Evolutionary conservation across 2,329 filamentous ascomycete species (phyloP), one percentile per base, ranked within the genome.

Genomic region (Huntiella abstrusa): DNA sequence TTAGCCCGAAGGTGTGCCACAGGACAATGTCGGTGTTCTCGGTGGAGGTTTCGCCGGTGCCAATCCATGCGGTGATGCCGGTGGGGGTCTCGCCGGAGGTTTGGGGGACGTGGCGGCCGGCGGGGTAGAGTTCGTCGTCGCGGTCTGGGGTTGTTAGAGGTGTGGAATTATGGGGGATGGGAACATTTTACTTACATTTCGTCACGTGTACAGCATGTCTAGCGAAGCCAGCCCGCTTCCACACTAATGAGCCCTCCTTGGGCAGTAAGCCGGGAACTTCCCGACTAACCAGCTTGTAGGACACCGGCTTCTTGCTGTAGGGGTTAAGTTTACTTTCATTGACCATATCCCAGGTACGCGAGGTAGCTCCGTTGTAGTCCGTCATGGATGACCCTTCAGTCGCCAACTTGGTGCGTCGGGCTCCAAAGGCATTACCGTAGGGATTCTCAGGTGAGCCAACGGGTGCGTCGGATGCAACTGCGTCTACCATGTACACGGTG

Each of bases 1-100:
- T 88, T 33, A 94, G 69, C 33, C 87, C 87, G 56, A 94, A 95
- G 0, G 85, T 93, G 63, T 94, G 86, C 86, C 86, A 95, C 12
- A 94, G 71, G 1, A 95, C 86, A 28, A 94, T 65, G 58, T 95
- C 83, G 1, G 77, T 83, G 65, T 94, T 81, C 47, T 81, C 82
- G 53, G 93, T 77, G 19, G 66, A 71, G 48, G 72, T 75, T 40
- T 64, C 64, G 10, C 81, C 77, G 51, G 85, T 74, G 17, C 75
- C 75, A 53, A 91, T 80, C 84, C 83, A 88, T 53, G 77, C 69
- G 0, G 81, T 79, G 2, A 92, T 65, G 32, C 84, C 84, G 37
- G 65, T 62, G 0, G 80, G 81, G 0, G 81, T 80, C 53, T 85
- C 78, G 55, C 86, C 86, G 0, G 79, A 84, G 5, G 86, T 91